Conservation (phyloP, 139 green algal species). For the Eudorina sp. region DNA sequence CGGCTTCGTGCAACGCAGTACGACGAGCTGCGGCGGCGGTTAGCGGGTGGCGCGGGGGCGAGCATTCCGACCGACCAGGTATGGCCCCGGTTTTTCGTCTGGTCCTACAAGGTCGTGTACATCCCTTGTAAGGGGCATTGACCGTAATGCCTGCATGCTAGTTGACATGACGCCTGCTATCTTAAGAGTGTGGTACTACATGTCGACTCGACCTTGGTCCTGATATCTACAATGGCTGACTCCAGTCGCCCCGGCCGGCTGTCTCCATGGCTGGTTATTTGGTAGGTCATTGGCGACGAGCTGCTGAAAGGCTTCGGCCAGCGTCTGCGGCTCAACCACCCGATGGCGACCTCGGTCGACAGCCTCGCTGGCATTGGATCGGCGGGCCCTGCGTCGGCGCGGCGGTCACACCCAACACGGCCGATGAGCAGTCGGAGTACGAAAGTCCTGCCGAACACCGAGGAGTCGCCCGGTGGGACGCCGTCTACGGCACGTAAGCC, state of each 20-base stretch:
- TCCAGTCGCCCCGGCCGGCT: too few species aligned
- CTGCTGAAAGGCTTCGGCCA: slow-evolving; percentile 59
- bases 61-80: slow-evolving; percentile 61
- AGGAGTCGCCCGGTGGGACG: background rate
- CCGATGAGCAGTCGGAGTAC: slow-evolving; percentile 2
- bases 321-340: slow-evolving; percentile 33
- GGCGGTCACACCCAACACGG: background rate
- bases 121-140: too few species aligned
- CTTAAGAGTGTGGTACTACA: too few species aligned
- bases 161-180: too few species aligned
- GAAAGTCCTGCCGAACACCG: background rate
- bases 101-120: too few species aligned
- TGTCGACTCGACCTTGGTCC: too few species aligned
- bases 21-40: slow-evolving; percentile 68
- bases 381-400: background rate
- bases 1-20: slow-evolving; percentile 69
- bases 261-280: background rate
- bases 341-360: background rate
- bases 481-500: background rate
- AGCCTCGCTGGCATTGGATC: background rate
- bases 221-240: too few species aligned
- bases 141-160: too few species aligned
- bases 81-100: background rate
- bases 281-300: slow-evolving; percentile 63
- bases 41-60: slow-evolving; percentile 24